phyloP scores from a whole-genome alignment of 495 filamentous ascomycete genomes.

The Penicillium pancosmium region DNA sequence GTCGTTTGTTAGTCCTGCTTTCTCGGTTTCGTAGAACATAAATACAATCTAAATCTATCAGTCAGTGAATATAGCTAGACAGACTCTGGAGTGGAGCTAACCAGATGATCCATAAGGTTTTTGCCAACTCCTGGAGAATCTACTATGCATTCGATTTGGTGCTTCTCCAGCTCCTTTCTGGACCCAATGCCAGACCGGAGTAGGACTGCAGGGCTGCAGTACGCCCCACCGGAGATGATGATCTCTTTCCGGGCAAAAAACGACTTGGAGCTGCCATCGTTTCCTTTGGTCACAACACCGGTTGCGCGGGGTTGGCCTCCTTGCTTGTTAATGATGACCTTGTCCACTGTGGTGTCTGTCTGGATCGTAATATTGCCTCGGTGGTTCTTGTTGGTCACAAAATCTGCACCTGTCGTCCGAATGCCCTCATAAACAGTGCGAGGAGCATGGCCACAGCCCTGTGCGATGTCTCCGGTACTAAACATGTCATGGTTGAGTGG shows the following conservation, averaged over 20 bases:
- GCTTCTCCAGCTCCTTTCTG: constrained; percentile 46
- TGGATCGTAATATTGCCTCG: constrained; percentile 40
- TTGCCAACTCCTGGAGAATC: constrained; percentile 58
- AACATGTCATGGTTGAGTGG: constrained; percentile 54
- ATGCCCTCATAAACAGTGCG: constrained; percentile 52
- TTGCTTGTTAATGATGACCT: constrained; percentile 27
- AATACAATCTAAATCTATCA: constrained; percentile 25
- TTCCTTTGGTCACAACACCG: constrained; percentile 25
- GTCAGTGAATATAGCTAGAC: not conserved
- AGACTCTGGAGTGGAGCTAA: constrained; percentile 10
- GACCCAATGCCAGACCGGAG: constrained; percentile 59
- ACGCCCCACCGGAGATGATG: constrained; percentile 55
- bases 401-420: constrained; percentile 53
- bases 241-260: constrained; percentile 47
- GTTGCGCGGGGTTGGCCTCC: constrained; percentile 26
- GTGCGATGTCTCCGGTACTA: constrained; percentile 45
- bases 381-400: constrained; percentile 41
- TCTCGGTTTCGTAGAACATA: constrained; percentile 52
- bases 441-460: constrained; percentile 55
- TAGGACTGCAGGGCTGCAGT: constrained; percentile 60
- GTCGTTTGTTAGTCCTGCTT: constrained; percentile 46
- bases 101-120: constrained; percentile 58
- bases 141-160: constrained; percentile 48
- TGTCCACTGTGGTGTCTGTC: constrained; percentile 43
- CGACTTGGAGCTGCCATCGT: constrained; percentile 32